Percentiles rank a stretch among this genome's conserved stretches.
Evolutionary conservation across 2,329 filamentous ascomycete species (phyloP).

Genomic region (Paecilomyces variotii): DNA sequence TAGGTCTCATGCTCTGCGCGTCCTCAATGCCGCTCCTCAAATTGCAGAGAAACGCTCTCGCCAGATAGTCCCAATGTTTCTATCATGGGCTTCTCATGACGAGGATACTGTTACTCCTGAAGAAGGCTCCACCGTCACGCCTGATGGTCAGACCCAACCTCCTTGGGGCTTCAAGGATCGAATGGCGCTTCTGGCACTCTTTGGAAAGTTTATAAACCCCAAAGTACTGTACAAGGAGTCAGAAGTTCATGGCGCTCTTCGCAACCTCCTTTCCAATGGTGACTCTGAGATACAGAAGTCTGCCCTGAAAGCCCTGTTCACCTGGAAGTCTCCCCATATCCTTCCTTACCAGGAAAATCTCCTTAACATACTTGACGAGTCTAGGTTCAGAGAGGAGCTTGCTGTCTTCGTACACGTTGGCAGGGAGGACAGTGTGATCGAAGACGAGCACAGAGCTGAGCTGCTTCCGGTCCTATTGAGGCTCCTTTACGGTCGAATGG

Average conservation of each 20-base stretch:
- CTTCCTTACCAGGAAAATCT: conserved; percentile 76
- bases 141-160: conserved; percentile 14
- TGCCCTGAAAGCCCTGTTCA: conserved; percentile 72
- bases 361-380: conserved; percentile 79
- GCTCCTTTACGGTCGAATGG: conserved; percentile 80
- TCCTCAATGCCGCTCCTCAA: conserved; percentile 64
- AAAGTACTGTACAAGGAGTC: conserved; percentile 69
- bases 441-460: conserved; percentile 60
- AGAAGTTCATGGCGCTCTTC: conserved; percentile 67
- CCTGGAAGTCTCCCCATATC: conserved; percentile 78
- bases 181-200: conserved; percentile 71
- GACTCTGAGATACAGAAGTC: conserved; percentile 83
- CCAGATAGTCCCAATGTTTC: conserved; percentile 73
- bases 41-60: conserved; percentile 82
- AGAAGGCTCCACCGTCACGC: conserved; percentile 13
- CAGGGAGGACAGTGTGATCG: conserved; percentile 56
- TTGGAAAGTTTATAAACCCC: conserved; percentile 80
- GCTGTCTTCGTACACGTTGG: conserved; percentile 75
- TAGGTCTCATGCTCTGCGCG: conserved; percentile 69
- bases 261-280: conserved; percentile 74
- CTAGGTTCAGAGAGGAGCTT: conserved; percentile 88
- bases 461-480: conserved; percentile 82
- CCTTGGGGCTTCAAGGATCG: conserved; percentile 57
- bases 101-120: conserved; percentile 28
- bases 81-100: conserved; percentile 64